phyloP scores from a whole-genome alignment of 1,284 basidiomycete genomes.

The Dichomitus squalens region DNA sequence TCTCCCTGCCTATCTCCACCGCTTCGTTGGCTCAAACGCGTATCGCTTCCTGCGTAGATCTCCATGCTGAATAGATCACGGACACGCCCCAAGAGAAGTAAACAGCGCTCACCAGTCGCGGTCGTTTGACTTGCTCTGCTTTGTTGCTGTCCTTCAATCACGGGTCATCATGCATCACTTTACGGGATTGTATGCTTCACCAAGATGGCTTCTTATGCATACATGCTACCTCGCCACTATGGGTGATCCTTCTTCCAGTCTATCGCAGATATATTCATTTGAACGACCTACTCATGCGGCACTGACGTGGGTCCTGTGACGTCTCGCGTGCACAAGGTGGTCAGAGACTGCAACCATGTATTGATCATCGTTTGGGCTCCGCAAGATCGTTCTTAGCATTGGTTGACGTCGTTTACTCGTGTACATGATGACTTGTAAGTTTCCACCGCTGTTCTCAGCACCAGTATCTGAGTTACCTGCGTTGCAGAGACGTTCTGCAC shows the following conservation, averaged over 20 bases:
- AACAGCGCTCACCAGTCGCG: conserved; percentile 21
- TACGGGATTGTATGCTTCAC: conserved; percentile 26
- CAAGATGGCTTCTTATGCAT: conserved; percentile 23
- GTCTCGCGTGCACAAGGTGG: no score
- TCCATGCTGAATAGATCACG: conserved; percentile 65
- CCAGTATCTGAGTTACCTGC: no score
- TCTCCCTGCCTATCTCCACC: not conserved
- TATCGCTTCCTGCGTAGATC: conserved; percentile 44
- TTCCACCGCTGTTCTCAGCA: no score
- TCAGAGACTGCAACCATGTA: no score
- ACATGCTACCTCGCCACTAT: conserved; percentile 16
- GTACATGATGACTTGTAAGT: no score
- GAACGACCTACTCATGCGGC: no score
- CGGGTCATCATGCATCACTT: conserved; percentile 9
- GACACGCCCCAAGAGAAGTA: conserved; percentile 74
- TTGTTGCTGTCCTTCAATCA: conserved; percentile 4
- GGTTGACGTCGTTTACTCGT: no score
- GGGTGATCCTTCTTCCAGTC: not conserved
- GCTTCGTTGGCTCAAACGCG: not conserved
- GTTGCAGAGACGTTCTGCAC: no score
- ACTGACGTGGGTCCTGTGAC: no score
- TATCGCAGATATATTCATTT: not conserved
- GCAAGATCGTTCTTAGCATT: no score
- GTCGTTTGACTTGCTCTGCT: conserved; percentile 2
- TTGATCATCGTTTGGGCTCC: no score